These are phyloP conservation scores for Quercus tomentella DNA, from an alignment of 331 rosid species.

Conservation along the genomic window DNA sequence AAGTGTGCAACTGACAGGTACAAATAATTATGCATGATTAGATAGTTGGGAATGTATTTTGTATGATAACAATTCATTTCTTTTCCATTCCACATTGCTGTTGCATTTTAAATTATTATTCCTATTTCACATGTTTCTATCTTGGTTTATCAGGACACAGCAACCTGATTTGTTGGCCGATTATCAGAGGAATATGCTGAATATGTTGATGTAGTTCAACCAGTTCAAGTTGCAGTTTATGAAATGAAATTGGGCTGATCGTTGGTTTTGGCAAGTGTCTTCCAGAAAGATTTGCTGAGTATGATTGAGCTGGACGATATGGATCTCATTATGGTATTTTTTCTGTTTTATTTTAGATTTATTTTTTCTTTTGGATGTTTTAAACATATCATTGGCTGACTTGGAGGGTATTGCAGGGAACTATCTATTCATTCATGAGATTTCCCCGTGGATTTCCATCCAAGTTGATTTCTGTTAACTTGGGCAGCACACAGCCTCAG, in stretches of 20 bases:
- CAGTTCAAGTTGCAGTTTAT: conserved; percentile 84
- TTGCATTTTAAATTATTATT: not conserved
- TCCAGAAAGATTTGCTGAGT: conserved; percentile 32
- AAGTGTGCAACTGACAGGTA: conserved; percentile 77
- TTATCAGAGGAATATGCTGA: conserved; percentile 44
- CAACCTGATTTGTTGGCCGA: conserved; percentile 60
- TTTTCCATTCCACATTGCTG: not conserved
- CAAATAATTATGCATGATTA: not conserved
- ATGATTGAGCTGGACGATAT: conserved; percentile 33
- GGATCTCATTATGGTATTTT: conserved; percentile 48
- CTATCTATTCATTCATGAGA: conserved; percentile 61
- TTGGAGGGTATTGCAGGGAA: conserved; percentile 45
- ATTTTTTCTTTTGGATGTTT: conserved; percentile 5
- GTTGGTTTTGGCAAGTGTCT: conserved; percentile 46
- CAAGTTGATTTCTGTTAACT: conserved; percentile 37
- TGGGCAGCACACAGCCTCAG: conserved; percentile 20
- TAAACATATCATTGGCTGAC: conserved; percentile 19
- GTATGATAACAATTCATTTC: not conserved
- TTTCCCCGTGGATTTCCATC: conserved; percentile 60
- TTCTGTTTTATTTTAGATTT: not conserved
- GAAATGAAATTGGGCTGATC: conserved; percentile 88
- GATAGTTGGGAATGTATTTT: not conserved
- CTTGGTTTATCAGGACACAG: conserved; percentile 51
- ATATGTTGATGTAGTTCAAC: conserved; percentile 72
- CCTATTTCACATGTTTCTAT: not conserved